Evolutionary conservation across 176 grass and related monocot genomes (phyloP).

Genomic region (Lolium perenne): DNA sequence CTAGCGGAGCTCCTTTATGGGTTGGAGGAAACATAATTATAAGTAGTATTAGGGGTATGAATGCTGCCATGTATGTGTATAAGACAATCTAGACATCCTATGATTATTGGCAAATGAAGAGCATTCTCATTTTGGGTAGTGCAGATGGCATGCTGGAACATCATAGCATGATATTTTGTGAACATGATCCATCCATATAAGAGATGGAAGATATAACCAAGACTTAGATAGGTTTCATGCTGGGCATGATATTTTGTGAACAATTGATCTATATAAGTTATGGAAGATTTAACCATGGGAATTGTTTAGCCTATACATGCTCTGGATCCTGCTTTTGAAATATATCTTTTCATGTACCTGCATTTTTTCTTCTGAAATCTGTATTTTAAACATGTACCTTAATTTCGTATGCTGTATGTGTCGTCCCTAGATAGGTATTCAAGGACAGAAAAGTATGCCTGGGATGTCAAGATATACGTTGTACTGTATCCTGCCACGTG

Average conservation of each 20-base stretch:
- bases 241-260: conserved; percentile 25
- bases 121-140: conserved; percentile 5
- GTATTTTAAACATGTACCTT: neutral
- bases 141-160: conserved; percentile 29
- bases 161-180: conserved; percentile 19
- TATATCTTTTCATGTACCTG: too few species aligned
- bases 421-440: neutral
- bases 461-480: neutral
- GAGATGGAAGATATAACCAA: neutral
- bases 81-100: conserved; percentile 30
- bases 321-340: neutral
- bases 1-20: conserved; percentile 24
- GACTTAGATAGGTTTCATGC: neutral
- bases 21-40: conserved; percentile 24
- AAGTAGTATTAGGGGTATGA: conserved; percentile 19
- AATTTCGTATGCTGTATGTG: neutral
- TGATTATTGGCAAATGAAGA: conserved; percentile 36
- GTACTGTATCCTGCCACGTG: neutral
- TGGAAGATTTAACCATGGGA: neutral
- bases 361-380: too few species aligned
- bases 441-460: neutral
- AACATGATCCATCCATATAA: conserved; percentile 21
- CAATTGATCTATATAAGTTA: conserved; percentile 22
- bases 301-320: neutral
- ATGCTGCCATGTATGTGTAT: conserved; percentile 13